phyloP scores from a whole-genome alignment of 805 yeast genomes.

The Maudiozyma barnettii region DNA sequence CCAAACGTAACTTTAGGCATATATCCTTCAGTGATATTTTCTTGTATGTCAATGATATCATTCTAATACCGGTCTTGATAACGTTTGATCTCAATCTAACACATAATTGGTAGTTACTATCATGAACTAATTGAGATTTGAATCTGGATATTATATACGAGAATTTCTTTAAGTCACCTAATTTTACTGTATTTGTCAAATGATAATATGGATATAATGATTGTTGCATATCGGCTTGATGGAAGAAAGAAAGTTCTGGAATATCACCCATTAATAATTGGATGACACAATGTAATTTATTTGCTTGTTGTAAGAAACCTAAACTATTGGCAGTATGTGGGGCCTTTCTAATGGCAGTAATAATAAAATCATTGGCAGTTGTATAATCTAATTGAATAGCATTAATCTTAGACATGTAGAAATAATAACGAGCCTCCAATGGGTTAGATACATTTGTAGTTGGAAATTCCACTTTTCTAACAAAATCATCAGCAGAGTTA shows the following conservation, averaged over 20 bases:
- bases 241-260: constrained; percentile 79
- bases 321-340: constrained; percentile 79
- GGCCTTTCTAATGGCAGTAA: constrained; percentile 92
- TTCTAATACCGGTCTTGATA: constrained; percentile 93
- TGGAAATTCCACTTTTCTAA: constrained; percentile 85
- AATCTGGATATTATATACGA: constrained; percentile 58
- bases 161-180: constrained; percentile 81
- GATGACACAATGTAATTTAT: constrained; percentile 77
- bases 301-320: constrained; percentile 85
- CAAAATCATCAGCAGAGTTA: constrained; percentile 78
- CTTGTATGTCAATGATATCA: constrained; percentile 83
- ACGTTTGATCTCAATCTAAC: constrained; percentile 91
- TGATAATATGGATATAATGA: constrained; percentile 74
- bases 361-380: constrained; percentile 78
- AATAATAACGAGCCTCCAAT: constrained; percentile 82
- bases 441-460: constrained; percentile 67
- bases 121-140: constrained; percentile 54
- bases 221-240: constrained; percentile 48
- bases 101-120: constrained; percentile 76
- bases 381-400: constrained; percentile 91
- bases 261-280: constrained; percentile 94
- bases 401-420: constrained; percentile 80
- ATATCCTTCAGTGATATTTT: constrained; percentile 87
- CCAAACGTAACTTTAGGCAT: constrained; percentile 83
- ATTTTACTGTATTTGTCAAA: constrained; percentile 82